Conservation (phyloP, 2,329 filamentous ascomycete species). For the Cryphonectria naterciae region DNA sequence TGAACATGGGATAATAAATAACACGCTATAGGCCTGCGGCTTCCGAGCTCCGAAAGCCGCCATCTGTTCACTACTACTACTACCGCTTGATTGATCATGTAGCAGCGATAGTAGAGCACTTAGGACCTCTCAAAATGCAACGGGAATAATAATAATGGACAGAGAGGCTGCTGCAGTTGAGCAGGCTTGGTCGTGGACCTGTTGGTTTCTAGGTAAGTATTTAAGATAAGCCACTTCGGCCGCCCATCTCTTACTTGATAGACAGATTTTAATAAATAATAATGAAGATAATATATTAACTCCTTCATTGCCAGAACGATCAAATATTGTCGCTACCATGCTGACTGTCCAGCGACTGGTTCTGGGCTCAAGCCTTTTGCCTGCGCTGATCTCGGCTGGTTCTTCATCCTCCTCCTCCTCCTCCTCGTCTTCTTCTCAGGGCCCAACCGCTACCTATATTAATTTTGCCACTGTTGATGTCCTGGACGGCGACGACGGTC, state of each 20-base stretch:
- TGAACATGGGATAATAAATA: neutral
- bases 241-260: neutral
- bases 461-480: neutral
- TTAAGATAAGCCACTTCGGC: neutral
- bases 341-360: neutral
- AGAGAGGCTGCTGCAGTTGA: neutral
- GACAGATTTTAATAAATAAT: neutral
- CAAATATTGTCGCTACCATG: neutral
- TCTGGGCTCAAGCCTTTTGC: neutral
- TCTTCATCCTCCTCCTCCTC: neutral
- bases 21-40: neutral
- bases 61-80: neutral
- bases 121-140: neutral
- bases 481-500: slow-evolving; percentile 3
- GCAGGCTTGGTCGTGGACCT: neutral
- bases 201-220: neutral
- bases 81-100: no score
- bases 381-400: neutral
- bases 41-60: neutral
- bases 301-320: no score
- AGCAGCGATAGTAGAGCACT: neutral
- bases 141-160: neutral
- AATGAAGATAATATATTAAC: neutral
- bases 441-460: neutral
- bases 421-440: neutral